Conservation (phyloP, 495 filamentous ascomycete species). For the Pseudomonodictys pantanalensis region DNA sequence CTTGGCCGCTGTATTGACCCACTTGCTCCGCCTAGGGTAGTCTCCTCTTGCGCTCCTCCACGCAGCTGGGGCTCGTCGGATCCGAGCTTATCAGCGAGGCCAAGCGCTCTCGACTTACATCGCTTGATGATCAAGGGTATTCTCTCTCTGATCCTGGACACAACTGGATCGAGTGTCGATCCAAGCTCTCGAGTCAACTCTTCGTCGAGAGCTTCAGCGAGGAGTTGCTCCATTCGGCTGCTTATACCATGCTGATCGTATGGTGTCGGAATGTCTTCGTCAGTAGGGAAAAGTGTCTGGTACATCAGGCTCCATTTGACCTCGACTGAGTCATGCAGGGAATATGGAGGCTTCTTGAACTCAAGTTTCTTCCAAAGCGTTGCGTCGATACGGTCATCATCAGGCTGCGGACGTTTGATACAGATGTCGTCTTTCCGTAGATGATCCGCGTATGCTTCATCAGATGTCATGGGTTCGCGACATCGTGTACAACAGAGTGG, state of each 20-base stretch:
- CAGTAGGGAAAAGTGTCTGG: slow-evolving; percentile 1
- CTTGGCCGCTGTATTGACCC: too few species aligned
- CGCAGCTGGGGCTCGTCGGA: too few species aligned
- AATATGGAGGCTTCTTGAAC: slow-evolving; percentile 17
- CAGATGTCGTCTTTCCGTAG: not conserved
- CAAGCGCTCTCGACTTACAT: not conserved
- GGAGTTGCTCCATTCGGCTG: not conserved
- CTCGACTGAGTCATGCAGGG: not conserved
- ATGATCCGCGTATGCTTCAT: not conserved
- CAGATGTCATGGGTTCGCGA: not conserved
- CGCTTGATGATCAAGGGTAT: slow-evolving; percentile 13
- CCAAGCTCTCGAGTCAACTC: slow-evolving; percentile 3
- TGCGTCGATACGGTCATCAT: not conserved
- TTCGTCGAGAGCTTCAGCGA: slow-evolving; percentile 10
- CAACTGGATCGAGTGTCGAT: slow-evolving; percentile 3
- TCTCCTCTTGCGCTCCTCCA: too few species aligned
- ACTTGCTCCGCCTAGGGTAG: too few species aligned
- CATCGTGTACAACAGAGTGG: not conserved
- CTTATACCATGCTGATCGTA: slow-evolving; percentile 6
- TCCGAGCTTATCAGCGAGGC: too few species aligned
- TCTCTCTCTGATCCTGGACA: slow-evolving; percentile 3
- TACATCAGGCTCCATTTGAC: slow-evolving; percentile 14
- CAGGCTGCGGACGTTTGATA: not conserved
- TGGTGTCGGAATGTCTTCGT: slow-evolving; percentile 4
- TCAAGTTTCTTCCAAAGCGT: not conserved